Evolutionary conservation across 495 filamentous ascomycete species (phyloP).

Genomic region (Lepidopterella palustris): DNA sequence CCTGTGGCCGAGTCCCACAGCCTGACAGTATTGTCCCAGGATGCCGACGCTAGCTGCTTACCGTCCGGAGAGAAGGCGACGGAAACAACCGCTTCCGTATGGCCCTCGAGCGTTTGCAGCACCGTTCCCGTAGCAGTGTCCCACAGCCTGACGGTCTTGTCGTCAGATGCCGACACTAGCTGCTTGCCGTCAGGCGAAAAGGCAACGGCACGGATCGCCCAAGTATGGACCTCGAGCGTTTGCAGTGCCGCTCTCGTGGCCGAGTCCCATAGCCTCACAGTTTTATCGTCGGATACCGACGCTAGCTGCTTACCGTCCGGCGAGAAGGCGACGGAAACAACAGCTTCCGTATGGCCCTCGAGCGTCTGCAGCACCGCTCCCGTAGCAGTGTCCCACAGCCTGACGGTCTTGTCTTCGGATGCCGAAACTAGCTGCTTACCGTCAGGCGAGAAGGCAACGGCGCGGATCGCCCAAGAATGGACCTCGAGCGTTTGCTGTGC

Average conservation of each 20-base stretch:
- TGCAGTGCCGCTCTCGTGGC: conserved; percentile 66
- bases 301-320: conserved; percentile 79
- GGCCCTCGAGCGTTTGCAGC: conserved; percentile 67
- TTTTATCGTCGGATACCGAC: conserved; percentile 80
- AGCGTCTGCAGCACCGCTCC: conserved; percentile 46
- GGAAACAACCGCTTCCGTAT: conserved; percentile 86
- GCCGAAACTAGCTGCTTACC: no score
- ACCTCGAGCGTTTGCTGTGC: no score
- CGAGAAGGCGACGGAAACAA: conserved; percentile 90
- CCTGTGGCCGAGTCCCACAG: conserved; percentile 1
- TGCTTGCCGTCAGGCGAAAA: conserved; percentile 90
- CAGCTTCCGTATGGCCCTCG: conserved; percentile 81
- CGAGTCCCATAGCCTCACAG: conserved; percentile 74
- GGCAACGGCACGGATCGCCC: conserved; percentile 91
- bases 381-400: no score
- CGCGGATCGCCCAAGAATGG: no score
- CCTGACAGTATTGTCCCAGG: background rate
- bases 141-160: conserved; percentile 72
- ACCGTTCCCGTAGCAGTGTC: conserved; percentile 70
- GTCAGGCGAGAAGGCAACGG: no score
- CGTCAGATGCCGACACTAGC: conserved; percentile 81
- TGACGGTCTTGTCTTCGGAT: no score
- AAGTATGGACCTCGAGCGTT: conserved; percentile 86
- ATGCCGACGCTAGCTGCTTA: conserved; percentile 3
- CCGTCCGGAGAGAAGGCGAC: conserved; percentile 88